Evolutionary conservation across 2,329 filamentous ascomycete genomes (phyloP).

Genomic region (Botrytis squamosa): DNA sequence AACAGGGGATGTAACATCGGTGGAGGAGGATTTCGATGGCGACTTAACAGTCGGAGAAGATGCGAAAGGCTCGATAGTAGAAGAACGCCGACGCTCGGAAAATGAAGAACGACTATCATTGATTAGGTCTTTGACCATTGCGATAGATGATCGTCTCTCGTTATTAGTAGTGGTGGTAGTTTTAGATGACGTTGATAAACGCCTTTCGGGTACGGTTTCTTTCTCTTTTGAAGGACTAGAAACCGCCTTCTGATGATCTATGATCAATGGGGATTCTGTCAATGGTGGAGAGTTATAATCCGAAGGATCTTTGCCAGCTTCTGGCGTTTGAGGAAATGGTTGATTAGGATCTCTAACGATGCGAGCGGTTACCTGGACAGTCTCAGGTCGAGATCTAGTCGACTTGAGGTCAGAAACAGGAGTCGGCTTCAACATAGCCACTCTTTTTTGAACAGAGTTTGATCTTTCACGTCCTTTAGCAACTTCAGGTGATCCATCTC

Average conservation of each 20-base stretch:
- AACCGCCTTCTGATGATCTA: slow-evolving; percentile 52
- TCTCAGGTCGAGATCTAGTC: slow-evolving; percentile 60
- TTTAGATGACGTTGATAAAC: slow-evolving; percentile 32
- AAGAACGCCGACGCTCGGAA: slow-evolving; percentile 45
- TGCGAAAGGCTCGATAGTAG: slow-evolving; percentile 46
- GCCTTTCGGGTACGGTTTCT: slow-evolving; percentile 44
- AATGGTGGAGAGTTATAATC: slow-evolving; percentile 53
- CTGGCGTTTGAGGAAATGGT: slow-evolving; percentile 43
- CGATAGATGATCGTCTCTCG: slow-evolving; percentile 57
- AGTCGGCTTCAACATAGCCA: slow-evolving; percentile 31
- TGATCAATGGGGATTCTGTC: slow-evolving; percentile 58
- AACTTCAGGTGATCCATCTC: slow-evolving; percentile 50
- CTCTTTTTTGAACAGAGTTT: slow-evolving; percentile 34
- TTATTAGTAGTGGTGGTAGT: slow-evolving; percentile 27
- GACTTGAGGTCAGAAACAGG: slow-evolving; percentile 29
- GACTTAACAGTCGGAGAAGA: slow-evolving; percentile 44
- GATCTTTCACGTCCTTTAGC: slow-evolving; percentile 36
- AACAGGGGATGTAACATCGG: slow-evolving; percentile 43
- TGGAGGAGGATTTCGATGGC: slow-evolving; percentile 48
- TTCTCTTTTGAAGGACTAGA: slow-evolving; percentile 34
- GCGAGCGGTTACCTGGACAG: slow-evolving; percentile 83
- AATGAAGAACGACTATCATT: slow-evolving; percentile 57
- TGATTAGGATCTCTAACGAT: slow-evolving; percentile 68
- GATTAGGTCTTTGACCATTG: slow-evolving; percentile 54
- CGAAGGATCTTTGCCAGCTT: slow-evolving; percentile 41